Evolutionary conservation across 768 basidiomycete genomes (phyloP).

Genomic region (Boletus insuetus): DNA sequence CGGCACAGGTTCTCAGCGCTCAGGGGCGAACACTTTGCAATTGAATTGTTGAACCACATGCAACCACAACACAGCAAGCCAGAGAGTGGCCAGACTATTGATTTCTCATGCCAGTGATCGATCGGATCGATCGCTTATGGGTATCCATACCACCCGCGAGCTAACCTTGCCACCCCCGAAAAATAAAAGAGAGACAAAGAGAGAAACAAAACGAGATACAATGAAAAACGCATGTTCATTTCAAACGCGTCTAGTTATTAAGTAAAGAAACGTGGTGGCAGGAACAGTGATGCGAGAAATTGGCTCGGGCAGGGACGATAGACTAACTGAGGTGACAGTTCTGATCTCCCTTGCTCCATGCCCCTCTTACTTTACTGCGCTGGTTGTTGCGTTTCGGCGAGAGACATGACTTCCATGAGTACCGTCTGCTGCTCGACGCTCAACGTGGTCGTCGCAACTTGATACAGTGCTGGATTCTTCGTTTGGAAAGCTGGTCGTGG

Average conservation of each 20-base stretch:
- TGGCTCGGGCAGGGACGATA: no score
- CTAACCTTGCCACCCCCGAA: no score
- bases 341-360: neutral
- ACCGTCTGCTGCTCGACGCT: constrained; percentile 73
- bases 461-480: constrained; percentile 64
- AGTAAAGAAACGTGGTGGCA: no score
- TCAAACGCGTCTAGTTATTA: neutral
- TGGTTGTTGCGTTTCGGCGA: constrained; percentile 46
- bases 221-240: constrained; percentile 1
- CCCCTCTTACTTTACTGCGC: constrained; percentile 1
- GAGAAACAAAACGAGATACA: neutral
- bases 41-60: no score
- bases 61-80: no score
- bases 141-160: no score
- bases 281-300: no score
- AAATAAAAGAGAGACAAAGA: neutral
- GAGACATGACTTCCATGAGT: constrained; percentile 82
- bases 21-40: no score
- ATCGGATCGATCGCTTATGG: no score
- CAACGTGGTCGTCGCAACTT: constrained; percentile 68
- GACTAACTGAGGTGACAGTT: neutral
- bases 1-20: no score
- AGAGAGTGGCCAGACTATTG: no score
- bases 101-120: no score
- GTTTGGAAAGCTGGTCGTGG: constrained; percentile 56